Evolutionary conservation across 257 asterid species (phyloP).

Genomic region (Fraxinus anomala): DNA sequence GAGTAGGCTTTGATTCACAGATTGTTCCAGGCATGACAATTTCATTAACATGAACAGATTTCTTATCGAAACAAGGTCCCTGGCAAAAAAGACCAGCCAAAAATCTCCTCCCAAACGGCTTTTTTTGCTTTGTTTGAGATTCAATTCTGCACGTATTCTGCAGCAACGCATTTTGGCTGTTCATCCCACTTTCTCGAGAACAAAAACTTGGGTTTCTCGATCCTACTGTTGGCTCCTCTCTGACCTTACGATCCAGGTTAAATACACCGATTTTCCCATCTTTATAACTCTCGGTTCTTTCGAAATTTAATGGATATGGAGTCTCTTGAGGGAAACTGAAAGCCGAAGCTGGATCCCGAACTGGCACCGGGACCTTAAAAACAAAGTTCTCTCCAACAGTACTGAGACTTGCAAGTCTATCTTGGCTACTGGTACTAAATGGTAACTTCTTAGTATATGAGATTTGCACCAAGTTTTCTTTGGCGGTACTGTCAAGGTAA

Average conservation of each 20-base stretch:
- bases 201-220: slow-evolving; percentile 44
- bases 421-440: slow-evolving; percentile 26
- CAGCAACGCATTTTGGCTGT: slow-evolving; percentile 41
- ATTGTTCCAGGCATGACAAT: slow-evolving; percentile 2
- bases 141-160: slow-evolving; percentile 19
- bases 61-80: slow-evolving; percentile 62
- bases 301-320: slow-evolving; percentile 26
- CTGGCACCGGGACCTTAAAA: slow-evolving; percentile 43
- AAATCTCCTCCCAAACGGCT: slow-evolving; percentile 34
- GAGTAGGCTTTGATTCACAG: slow-evolving; percentile 28
- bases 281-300: slow-evolving; percentile 31
- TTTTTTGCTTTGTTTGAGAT: slow-evolving; percentile 45
- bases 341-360: slow-evolving; percentile 48
- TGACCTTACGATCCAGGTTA: slow-evolving; percentile 44
- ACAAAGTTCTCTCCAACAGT: slow-evolving; percentile 42
- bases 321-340: slow-evolving; percentile 39
- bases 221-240: slow-evolving; percentile 1
- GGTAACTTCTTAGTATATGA: slow-evolving; percentile 39
- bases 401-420: slow-evolving; percentile 30
- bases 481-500: slow-evolving; percentile 55
- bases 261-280: slow-evolving; percentile 64
- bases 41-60: slow-evolving; percentile 34
- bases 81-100: slow-evolving; percentile 51
- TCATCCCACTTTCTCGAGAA: slow-evolving; percentile 60
- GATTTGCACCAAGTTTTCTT: slow-evolving; percentile 49